These are phyloP conservation scores for Phylloporus rhodoxanthus DNA, from an alignment of 768 basidiomycete species.

Conservation along the genomic window DNA sequence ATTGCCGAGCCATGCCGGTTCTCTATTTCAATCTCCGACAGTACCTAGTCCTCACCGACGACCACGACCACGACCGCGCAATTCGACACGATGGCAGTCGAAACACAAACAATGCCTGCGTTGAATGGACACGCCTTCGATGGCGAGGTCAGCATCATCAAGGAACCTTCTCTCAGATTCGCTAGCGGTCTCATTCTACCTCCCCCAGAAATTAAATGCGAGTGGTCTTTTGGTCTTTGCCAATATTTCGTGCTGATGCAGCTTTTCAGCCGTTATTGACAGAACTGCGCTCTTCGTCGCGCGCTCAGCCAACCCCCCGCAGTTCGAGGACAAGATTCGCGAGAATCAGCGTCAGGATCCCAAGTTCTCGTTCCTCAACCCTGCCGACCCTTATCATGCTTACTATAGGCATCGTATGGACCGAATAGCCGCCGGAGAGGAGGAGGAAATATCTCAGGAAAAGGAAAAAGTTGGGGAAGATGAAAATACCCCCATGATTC, in stretches of 20 bases:
- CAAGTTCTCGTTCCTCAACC: slow-evolving; percentile 98
- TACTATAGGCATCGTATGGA: slow-evolving; percentile 95
- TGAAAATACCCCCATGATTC: slow-evolving; percentile 29
- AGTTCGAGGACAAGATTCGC: slow-evolving; percentile 95
- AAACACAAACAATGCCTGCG: slow-evolving; percentile 33
- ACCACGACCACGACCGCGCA: slow-evolving; percentile 14
- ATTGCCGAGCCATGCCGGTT: slow-evolving; percentile 22
- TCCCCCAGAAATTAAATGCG: slow-evolving; percentile 92
- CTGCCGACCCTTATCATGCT: slow-evolving; percentile 95
- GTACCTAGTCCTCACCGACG: slow-evolving; percentile 17
- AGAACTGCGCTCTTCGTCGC: slow-evolving; percentile 89
- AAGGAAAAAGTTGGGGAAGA: slow-evolving; percentile 38
- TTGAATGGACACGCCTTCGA: slow-evolving; percentile 40
- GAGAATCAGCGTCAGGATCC: slow-evolving; percentile 95
- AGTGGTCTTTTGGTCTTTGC: slow-evolving; percentile 10
- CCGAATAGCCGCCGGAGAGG: slow-evolving; percentile 69
- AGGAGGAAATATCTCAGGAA: slow-evolving; percentile 50
- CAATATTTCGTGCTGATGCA: slow-evolving; percentile 5
- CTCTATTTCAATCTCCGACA: slow-evolving; percentile 26
- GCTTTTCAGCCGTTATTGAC: slow-evolving; percentile 78
- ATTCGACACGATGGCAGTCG: slow-evolving; percentile 41
- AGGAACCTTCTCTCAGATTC: slow-evolving; percentile 45
- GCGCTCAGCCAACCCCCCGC: slow-evolving; percentile 85
- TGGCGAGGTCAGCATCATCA: slow-evolving; percentile 38
- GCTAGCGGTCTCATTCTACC: slow-evolving; percentile 88